A percentile compares a stretch with the other conserved stretches of the same genome.
These are phyloP conservation scores for Penicillium subrubescens DNA, from an alignment of 495 filamentous ascomycete genomes.

Conservation along the genomic window DNA sequence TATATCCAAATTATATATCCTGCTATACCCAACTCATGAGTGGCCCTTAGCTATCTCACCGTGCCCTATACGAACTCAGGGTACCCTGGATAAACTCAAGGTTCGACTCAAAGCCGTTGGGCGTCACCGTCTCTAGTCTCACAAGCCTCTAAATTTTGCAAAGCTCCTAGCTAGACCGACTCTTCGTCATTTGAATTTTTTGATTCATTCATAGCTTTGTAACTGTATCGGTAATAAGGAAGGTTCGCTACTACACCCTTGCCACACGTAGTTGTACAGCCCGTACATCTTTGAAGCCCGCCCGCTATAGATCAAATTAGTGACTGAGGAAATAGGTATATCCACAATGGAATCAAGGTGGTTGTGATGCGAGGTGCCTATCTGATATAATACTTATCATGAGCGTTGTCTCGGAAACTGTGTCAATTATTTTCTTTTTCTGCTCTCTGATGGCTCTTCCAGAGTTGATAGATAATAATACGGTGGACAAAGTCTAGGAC, in stretches of 20 bases:
- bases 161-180: neutral
- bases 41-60: neutral
- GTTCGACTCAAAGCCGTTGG: constrained; percentile 6
- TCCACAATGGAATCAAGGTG: neutral
- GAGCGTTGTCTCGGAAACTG: neutral
- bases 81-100: neutral
- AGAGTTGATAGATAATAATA: neutral
- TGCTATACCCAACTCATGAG: neutral
- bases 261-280: too few relatives aligned
- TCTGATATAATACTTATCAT: neutral
- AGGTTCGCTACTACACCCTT: neutral
- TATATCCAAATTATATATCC: neutral
- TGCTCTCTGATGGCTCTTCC: neutral
- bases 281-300: too few relatives aligned
- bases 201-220: neutral
- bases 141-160: neutral
- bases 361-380: neutral
- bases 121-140: constrained; percentile 11
- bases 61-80: neutral
- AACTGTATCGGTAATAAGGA: neutral
- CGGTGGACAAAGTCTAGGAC: neutral
- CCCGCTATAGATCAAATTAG: neutral
- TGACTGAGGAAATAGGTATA: too few relatives aligned
- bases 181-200: neutral
- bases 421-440: neutral